Conservation (phyloP, 441 rosid species). For the Adansonia rubrostipa region DNA sequence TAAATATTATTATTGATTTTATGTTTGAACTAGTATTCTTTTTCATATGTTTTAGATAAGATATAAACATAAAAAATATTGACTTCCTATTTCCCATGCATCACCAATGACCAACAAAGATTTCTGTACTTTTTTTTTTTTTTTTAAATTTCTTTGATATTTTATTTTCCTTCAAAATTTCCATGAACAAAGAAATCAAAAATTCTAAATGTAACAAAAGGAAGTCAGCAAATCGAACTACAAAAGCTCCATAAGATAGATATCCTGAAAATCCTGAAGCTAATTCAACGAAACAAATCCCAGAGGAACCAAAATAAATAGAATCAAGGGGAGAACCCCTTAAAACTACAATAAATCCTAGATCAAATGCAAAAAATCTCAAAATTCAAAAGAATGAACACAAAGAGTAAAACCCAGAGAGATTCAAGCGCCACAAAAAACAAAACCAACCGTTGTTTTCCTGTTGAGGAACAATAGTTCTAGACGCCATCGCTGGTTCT, state of each 20-base stretch:
- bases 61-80: not conserved
- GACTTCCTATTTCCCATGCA: no score
- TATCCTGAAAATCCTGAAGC: not conserved
- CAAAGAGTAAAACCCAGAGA: not conserved
- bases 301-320: not conserved
- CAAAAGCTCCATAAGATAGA: not conserved
- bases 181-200: not conserved
- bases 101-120: not conserved
- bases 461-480: conserved; percentile 33
- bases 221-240: not conserved
- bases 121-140: not conserved
- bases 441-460: conserved; percentile 33
- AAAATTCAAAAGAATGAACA: not conserved
- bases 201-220: not conserved
- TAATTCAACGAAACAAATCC: not conserved
- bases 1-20: not conserved
- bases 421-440: not conserved
- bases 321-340: not conserved
- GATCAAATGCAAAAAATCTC: not conserved
- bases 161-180: not conserved
- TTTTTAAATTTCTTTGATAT: no score
- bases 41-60: not conserved
- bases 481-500: conserved; percentile 40
- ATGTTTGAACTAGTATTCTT: not conserved
- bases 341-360: not conserved